phyloP scores from a whole-genome alignment of 192 early-diverging fungal genomes.

The Piromyces sp. region DNA sequence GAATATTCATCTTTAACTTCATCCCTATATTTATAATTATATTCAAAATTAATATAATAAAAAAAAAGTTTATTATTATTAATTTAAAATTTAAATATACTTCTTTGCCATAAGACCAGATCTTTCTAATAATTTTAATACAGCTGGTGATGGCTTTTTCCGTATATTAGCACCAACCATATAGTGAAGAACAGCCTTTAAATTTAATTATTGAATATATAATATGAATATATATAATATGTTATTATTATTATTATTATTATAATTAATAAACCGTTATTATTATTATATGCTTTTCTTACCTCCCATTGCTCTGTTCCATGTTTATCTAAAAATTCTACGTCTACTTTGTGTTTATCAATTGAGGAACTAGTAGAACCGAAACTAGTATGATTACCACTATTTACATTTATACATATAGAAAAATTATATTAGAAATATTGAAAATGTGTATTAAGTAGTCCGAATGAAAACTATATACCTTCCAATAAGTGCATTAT shows the following conservation, averaged over 20 bases:
- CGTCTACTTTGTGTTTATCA: conserved; percentile 44
- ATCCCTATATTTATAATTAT: neutral
- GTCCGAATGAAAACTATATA: too few species aligned
- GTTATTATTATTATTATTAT: too few species aligned
- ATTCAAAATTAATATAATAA: too few species aligned
- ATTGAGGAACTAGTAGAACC: conserved; percentile 45
- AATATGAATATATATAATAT: too few species aligned
- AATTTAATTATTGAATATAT: too few species aligned
- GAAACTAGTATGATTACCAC: conserved; percentile 74
- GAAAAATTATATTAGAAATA: neutral
- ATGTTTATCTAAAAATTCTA: conserved; percentile 57
- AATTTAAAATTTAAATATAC: too few species aligned
- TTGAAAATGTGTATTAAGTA: too few species aligned
- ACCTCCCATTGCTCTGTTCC: conserved; percentile 73
- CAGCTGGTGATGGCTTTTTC: conserved; percentile 44
- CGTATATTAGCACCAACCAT: conserved; percentile 71
- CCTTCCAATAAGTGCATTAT: conserved; percentile 26
- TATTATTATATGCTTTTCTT: neutral
- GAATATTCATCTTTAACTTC: conserved; percentile 2
- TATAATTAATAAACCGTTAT: too few species aligned
- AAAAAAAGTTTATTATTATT: too few species aligned
- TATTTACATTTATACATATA: conserved; percentile 4
- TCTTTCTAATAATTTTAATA: conserved; percentile 49
- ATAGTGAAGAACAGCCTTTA: conserved; percentile 69
- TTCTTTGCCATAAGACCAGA: conserved; percentile 54